Evolutionary conservation across 75 land plant species (phyloP).

Genomic region (Pinus albicaulis): DNA sequence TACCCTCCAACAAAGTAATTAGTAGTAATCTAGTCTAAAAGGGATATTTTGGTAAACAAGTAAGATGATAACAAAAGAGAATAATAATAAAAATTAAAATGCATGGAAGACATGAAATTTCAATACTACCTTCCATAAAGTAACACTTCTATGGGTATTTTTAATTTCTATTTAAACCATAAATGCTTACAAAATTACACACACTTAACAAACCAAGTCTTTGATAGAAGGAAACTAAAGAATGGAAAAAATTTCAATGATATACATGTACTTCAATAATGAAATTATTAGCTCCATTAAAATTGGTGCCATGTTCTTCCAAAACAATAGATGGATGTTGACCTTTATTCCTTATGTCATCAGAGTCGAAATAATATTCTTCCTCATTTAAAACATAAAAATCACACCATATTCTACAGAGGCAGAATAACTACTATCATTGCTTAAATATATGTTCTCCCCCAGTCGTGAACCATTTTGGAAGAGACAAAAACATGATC

Average conservation of each 20-base stretch:
- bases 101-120: no score
- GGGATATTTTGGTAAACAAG: no score
- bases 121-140: not conserved
- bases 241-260: not conserved
- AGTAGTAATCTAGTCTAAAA: no score
- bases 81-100: no score
- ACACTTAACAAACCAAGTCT: not conserved
- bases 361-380: not conserved
- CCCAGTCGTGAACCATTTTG: constrained; percentile 83
- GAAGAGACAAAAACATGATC: constrained; percentile 11
- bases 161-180: not conserved
- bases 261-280: constrained; percentile 34
- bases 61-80: no score
- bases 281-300: constrained; percentile 12
- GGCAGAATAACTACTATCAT: constrained; percentile 75
- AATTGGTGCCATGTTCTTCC: constrained; percentile 2
- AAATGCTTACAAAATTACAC: not conserved
- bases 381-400: constrained; percentile 13
- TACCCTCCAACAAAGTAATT: no score
- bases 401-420: constrained; percentile 79
- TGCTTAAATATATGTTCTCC: constrained; percentile 66
- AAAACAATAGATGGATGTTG: not conserved
- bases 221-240: not conserved
- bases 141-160: not conserved
- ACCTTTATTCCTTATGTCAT: constrained; percentile 7